Evolutionary conservation across 768 basidiomycete species (phyloP), one percentile per base, ranked within the genome.

Genomic region (Boletus pseudopeckii): DNA sequence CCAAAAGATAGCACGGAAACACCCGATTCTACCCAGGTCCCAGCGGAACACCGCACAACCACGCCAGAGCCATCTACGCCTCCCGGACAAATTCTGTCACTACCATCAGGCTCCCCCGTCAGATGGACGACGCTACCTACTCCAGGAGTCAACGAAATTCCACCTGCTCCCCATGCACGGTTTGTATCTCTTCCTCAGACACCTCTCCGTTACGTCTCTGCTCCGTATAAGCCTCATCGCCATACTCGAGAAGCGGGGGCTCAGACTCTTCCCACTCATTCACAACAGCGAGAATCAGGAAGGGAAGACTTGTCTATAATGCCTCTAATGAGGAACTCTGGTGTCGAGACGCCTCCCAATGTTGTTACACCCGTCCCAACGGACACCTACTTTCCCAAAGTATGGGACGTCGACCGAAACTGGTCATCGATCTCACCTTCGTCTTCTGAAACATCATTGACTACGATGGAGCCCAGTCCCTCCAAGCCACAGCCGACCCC

Each of bases 351-450:
- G 0, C 93, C 93, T 4, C 90, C 92, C 4, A 84, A 76, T 37
- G 71, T 77, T 18, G 83, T 84, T 18, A 67, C 80, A 54, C 60
- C 70, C 0, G 80, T 77, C 62, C 86, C 87, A n/a, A 67, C 80
- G 32, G 80, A 87, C 55, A 86, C 86, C 0, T 88, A 90, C 68
- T 96, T 89, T 68, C 78, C 84, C 34, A 92, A 95, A 65, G 78
- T 83, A 28, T 98, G 95, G 96, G 94, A 98, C 65, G 75, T 81
- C 55, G 74, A 81, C 46, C 50, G 37, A 26, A 53, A 52, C 22
- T 59, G 68, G 33, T 70, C 76, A 10, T 70, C 77, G 1, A 57
- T 68, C 52, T 77, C 80, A 30, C 70, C 69, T 15, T 43, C 45
- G 22, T 60, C 68, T 37, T 64, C 58, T 33, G 64, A 64, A 44